Evolutionary conservation across 2,329 filamentous ascomycete species (phyloP).

Genomic region (Alternaria gansuensis): DNA sequence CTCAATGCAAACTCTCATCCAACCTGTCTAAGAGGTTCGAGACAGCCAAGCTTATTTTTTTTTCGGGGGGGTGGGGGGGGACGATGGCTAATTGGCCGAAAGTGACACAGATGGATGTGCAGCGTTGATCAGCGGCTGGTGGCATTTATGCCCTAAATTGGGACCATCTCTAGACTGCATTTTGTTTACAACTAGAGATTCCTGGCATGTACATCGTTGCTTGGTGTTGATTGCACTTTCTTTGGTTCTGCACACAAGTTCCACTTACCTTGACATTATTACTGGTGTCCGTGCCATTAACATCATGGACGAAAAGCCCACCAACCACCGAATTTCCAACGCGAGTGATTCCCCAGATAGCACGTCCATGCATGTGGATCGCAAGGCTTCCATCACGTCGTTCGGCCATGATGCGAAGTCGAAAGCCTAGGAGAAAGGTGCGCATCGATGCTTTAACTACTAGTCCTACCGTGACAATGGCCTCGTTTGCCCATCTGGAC

Average conservation of each 20-base stretch:
- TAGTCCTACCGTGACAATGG: slow-evolving; percentile 36
- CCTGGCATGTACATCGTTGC: neutral
- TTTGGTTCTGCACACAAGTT: neutral
- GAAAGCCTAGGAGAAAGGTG: slow-evolving; percentile 12
- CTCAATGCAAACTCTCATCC: too few relatives aligned
- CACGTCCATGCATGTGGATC: neutral
- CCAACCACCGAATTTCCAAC: neutral
- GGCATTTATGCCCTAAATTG: neutral
- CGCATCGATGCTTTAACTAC: slow-evolving; percentile 20
- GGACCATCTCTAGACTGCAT: neutral
- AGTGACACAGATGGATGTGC: neutral
- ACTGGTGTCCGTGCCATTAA: neutral
- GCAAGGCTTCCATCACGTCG: slow-evolving; percentile 14
- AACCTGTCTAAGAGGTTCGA: too few relatives aligned
- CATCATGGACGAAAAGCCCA: slow-evolving; percentile 1
- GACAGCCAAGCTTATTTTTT: too few relatives aligned
- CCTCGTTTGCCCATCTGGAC: slow-evolving; percentile 51
- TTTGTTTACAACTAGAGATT: neutral
- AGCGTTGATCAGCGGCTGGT: slow-evolving; percentile 6
- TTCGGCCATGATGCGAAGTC: slow-evolving; percentile 16
- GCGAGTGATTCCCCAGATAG: slow-evolving; percentile 1
- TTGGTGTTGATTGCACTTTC: neutral
- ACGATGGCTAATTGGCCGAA: neutral
- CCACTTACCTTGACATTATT: too few relatives aligned
- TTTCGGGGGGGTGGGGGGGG: slow-evolving; percentile 1